Evolutionary conservation across 371 early-diverging fungal species (phyloP), one percentile per base, ranked within the genome.

Genomic region (Smittium mucronatum): DNA sequence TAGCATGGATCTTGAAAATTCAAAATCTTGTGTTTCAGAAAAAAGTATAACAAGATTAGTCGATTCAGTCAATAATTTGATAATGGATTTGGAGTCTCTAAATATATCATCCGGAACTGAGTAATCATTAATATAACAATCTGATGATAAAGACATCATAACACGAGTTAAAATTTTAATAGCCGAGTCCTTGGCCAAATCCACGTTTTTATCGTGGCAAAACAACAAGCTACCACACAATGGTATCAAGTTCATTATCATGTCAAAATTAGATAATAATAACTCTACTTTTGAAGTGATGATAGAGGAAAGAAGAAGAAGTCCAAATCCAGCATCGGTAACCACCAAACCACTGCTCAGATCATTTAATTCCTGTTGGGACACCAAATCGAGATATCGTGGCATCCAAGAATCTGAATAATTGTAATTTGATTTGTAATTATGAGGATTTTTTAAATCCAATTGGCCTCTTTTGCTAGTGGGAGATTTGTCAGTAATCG

Each of bases 301-400:
- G 26, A 59, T 59, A 59, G 28, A 2, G 2, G 59, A 59, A 11
- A 59, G 5, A 5, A 59, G 2, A 28, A 59, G 26, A 5, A 59
- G 28, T n/a, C 59, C 59, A 59, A 59, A 59, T 28, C 59, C 59
- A 21, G 59, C 59, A n/a, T 59, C 59, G 28, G 25, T 59, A 16
- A n/a, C 15, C 11, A 59, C 59, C 2, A 59, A n/a, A 5, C 2
- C 2, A 28, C 26, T 16, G n/a, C 28, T 59, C 2, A 28, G 8
- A 16, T 59, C 25, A 59, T 28, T 26, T 21, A 21, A 5, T 59
- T 28, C 28, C 2, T 5, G 2, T 2, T 28, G 16, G 15, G 28
- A 21, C 11, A 26, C 26, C 2, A 28, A 5, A 2, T 59, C 28
- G 26, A 16, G 5, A 28, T n/a, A 59, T 28, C 28, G 11, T 59